Evolutionary conservation across 2,329 filamentous ascomycete species (phyloP).

Genomic region (Claviceps quebecensis): DNA sequence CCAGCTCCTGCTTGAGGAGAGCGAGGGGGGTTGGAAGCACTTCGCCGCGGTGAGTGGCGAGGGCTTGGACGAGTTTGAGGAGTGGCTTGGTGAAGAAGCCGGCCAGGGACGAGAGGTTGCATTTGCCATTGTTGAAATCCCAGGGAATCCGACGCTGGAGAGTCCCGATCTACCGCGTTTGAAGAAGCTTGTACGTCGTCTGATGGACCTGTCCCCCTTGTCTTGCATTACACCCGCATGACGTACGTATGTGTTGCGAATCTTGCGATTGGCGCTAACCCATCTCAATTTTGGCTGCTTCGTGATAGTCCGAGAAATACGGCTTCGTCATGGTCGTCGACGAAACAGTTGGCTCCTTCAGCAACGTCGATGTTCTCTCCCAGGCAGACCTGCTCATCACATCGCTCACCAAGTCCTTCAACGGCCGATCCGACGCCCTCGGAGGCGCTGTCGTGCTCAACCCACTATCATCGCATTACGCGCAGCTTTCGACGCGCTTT

Average conservation of each 20-base stretch:
- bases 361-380: slow-evolving; percentile 35
- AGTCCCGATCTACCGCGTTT: slow-evolving; percentile 20
- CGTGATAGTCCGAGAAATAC: slow-evolving; percentile 25
- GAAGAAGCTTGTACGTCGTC: slow-evolving; percentile 19
- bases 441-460: slow-evolving; percentile 37
- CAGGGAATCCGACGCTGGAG: slow-evolving; percentile 23
- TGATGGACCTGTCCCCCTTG: no score
- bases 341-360: slow-evolving; percentile 33
- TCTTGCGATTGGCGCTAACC: no score
- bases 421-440: slow-evolving; percentile 40
- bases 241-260: no score
- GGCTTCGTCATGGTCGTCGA: slow-evolving; percentile 32
- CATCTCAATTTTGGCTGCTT: no score
- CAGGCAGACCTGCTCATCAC: slow-evolving; percentile 36
- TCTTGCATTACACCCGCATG: no score
- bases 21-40: slow-evolving; percentile 29
- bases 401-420: slow-evolving; percentile 45
- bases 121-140: slow-evolving; percentile 33
- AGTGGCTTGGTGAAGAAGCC: slow-evolving; percentile 28
- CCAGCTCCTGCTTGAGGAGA: slow-evolving; percentile 31
- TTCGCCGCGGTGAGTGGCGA: slow-evolving; percentile 28
- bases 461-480: slow-evolving; percentile 28
- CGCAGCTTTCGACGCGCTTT: slow-evolving; percentile 18
- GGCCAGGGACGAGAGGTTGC: slow-evolving; percentile 24
- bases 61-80: slow-evolving; percentile 30